phyloP scores from a whole-genome alignment of 2,329 filamentous ascomycete species.

The Trematosphaeria pertusa region DNA sequence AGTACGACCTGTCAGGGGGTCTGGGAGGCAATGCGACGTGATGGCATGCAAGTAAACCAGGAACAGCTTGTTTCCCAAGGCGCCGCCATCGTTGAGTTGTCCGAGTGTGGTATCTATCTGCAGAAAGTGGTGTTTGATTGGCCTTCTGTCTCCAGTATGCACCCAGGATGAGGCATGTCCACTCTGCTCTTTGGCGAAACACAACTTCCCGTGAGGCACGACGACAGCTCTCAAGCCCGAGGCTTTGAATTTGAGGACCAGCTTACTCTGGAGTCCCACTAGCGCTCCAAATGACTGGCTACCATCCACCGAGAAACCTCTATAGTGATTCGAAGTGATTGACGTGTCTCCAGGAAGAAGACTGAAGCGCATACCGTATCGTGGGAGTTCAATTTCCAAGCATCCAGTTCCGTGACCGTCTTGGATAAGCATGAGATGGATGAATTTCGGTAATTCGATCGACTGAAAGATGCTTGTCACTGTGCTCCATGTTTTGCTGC shows the following conservation, averaged over 20 bases:
- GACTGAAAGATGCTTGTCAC: constrained; percentile 23
- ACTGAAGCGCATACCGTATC: too few species aligned
- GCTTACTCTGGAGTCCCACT: constrained; percentile 29
- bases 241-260: constrained; percentile 30
- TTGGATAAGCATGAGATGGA: too few species aligned
- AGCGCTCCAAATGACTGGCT: constrained; percentile 33
- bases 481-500: constrained; percentile 13
- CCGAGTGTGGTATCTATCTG: constrained; percentile 59
- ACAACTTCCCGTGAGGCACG: too few species aligned
- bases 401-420: too few species aligned
- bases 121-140: constrained; percentile 51
- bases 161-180: constrained; percentile 48
- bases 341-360: too few species aligned
- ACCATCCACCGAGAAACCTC: too few species aligned
- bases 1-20: constrained; percentile 57
- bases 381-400: too few species aligned
- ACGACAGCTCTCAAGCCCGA: constrained; percentile 3
- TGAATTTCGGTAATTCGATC: constrained; percentile 39
- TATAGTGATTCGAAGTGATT: too few species aligned
- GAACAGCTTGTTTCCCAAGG: constrained; percentile 60
- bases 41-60: constrained; percentile 61
- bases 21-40: constrained; percentile 61
- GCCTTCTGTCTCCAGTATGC: constrained; percentile 14
- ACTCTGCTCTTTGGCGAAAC: too few species aligned
- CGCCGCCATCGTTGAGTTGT: constrained; percentile 59